Evolutionary conservation across 2,329 filamentous ascomycete genomes (phyloP).

Genomic region (Paracoccidioides lutzii): DNA sequence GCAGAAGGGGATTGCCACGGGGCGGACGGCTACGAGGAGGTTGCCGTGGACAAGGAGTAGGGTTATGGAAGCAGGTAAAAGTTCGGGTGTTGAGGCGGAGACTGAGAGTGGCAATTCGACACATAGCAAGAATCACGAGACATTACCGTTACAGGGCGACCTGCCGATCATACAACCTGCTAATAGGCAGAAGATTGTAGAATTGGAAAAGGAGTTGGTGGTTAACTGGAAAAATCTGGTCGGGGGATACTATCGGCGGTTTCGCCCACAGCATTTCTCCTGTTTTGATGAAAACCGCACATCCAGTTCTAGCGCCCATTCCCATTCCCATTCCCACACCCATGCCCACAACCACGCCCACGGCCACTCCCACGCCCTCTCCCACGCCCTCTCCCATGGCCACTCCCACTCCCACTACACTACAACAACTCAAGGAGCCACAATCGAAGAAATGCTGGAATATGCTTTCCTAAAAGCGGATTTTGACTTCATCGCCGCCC

Average conservation of each 20-base stretch:
- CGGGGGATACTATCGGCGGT: constrained; percentile 87
- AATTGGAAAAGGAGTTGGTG: constrained; percentile 59
- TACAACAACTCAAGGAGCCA: constrained; percentile 21
- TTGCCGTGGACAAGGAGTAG: constrained; percentile 1
- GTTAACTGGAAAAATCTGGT: constrained; percentile 69
- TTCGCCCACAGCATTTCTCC: constrained; percentile 67
- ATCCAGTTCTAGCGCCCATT: constrained; percentile 16
- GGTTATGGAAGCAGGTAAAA: not conserved
- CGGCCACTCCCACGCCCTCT: no score
- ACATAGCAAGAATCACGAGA: not conserved
- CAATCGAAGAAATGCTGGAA: constrained; percentile 50
- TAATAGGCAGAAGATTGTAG: constrained; percentile 48
- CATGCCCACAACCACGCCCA: constrained; percentile 13
- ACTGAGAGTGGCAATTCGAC: not conserved
- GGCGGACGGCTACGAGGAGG: no score
- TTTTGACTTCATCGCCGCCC: constrained; percentile 82
- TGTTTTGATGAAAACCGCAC: constrained; percentile 24
- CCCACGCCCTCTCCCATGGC: no score
- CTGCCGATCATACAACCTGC: constrained; percentile 41
- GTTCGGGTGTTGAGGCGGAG: constrained; percentile 3
- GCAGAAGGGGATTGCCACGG: constrained; percentile 24
- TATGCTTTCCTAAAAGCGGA: constrained; percentile 93
- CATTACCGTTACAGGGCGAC: constrained; percentile 12
- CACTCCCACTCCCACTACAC: constrained; percentile 5
- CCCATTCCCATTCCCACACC: no score